A percentile compares a stretch with the other conserved stretches of the same genome.
Evolutionary conservation across 1,284 basidiomycete genomes (phyloP).

Genomic region (Anthracocystis panici-leucophaei): DNA sequence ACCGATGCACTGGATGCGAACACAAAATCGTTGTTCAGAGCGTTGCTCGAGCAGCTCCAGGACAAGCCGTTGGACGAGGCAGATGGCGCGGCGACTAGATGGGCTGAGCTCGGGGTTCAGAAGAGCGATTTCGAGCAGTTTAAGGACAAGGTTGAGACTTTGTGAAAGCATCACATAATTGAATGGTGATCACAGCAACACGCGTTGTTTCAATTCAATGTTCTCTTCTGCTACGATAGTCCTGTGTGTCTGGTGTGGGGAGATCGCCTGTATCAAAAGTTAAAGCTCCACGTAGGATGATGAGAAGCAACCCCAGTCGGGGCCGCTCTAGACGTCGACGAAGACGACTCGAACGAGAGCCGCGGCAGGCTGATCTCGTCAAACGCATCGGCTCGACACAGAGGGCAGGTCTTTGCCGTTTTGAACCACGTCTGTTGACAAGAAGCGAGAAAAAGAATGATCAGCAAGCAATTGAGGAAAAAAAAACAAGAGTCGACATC

Average conservation of each 20-base stretch:
- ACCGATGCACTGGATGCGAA: neutral
- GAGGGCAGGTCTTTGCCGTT: slow-evolving; percentile 44
- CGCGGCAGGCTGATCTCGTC: slow-evolving; percentile 27
- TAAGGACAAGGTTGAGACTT: slow-evolving; percentile 6
- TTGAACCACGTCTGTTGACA: slow-evolving; percentile 39
- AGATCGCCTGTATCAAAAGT: slow-evolving; percentile 5
- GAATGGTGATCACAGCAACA: neutral
- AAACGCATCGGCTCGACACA: slow-evolving; percentile 44
- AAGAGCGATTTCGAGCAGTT: slow-evolving; percentile 9
- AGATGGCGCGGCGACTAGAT: slow-evolving; percentile 6
- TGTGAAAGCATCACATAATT: neutral
- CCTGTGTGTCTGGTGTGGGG: neutral
- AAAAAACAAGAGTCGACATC: neutral
- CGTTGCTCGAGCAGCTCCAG: slow-evolving; percentile 17
- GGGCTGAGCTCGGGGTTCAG: slow-evolving; percentile 27
- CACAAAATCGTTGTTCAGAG: slow-evolving; percentile 6
- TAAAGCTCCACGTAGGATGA: slow-evolving; percentile 13
- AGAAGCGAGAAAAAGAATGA: neutral
- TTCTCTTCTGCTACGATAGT: neutral
- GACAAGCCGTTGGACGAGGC: slow-evolving; percentile 11
- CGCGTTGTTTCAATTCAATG: neutral
- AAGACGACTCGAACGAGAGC: slow-evolving; percentile 25
- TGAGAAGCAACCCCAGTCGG: neutral
- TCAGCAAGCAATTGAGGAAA: neutral
- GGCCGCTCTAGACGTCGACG: neutral